Evolutionary conservation across 2,329 filamentous ascomycete genomes (phyloP), one percentile per base, ranked within the genome.

Genomic region (Fonsecaea monophora): DNA sequence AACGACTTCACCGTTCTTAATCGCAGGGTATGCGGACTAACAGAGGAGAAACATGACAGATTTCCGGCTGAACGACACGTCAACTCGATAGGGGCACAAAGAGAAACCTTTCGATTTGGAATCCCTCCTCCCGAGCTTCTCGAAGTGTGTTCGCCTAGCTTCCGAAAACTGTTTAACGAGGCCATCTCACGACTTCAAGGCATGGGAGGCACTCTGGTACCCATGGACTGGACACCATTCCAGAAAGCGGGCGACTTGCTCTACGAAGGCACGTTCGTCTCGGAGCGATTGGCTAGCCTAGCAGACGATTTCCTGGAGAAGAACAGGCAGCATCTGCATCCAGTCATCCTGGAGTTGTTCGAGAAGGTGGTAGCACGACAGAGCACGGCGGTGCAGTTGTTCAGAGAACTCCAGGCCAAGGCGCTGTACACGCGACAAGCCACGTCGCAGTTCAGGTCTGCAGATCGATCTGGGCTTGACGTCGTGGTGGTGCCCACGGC

Each of bases 261-360:
- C 0, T 88, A 88, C 71, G 82, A 84, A 25, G 85, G 85, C 0
- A 83, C 85, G 0, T 84, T 87, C 74, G 84, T 88, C 1, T 83
- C 82, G 1, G 86, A 88, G 72, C 80, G 86, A 15, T 77, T 86
- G 9, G 82, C 83, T 1, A 79, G 74, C 73, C 75, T 79, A 67
- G 78, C 74, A 15, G 76, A 78, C 25, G 75, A 77, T 4, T 80
- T 81, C 69, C 72, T 82, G 38, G 72, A 73, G 38, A 70, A 72
- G 15, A 77, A 78, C 63, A 71, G 79, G 4, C 70, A 77, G n/a
- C 72, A 77, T 2, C 76, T 86, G 12, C 83, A 86, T 69, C 83
- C 84, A 1, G 80, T 83, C 9, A 85, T 82, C 37, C 75, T 78
- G 42, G 72, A 79, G 48, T 75, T 87, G 9, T 83, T 84, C 62